Conservation (phyloP, 345 rosid genomes). For the Erysimum cheiranthoides region DNA sequence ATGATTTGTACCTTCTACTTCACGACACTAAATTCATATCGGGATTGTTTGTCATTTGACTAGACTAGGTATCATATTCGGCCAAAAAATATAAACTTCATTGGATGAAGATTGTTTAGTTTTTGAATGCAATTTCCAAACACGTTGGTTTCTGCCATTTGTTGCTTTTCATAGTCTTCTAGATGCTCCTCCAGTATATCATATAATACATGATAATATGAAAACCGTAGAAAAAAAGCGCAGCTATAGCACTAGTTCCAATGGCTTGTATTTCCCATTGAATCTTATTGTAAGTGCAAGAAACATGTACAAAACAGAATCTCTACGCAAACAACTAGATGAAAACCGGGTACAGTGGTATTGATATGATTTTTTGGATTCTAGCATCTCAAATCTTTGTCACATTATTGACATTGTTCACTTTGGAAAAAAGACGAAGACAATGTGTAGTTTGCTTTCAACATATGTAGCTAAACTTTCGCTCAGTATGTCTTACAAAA, state of each 20-base stretch:
- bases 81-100: neutral
- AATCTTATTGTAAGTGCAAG: neutral
- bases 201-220: no score
- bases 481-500: neutral
- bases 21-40: neutral
- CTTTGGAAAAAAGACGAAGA: no score
- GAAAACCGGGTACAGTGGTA: neutral
- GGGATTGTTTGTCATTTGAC: neutral
- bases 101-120: neutral
- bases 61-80: slow-evolving; percentile 1
- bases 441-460: neutral
- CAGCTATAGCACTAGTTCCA: neutral
- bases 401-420: neutral
- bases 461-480: neutral
- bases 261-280: neutral
- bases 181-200: neutral
- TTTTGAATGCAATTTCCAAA: neutral
- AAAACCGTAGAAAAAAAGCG: no score
- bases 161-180: neutral
- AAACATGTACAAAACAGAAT: neutral
- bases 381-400: neutral
- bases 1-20: neutral
- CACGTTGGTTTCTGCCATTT: neutral
- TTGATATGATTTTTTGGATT: neutral
- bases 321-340: neutral